Evolutionary conservation across 345 rosid genomes (phyloP), one percentile per base, ranked within the genome.

Genomic region (Lepidium aucheri): DNA sequence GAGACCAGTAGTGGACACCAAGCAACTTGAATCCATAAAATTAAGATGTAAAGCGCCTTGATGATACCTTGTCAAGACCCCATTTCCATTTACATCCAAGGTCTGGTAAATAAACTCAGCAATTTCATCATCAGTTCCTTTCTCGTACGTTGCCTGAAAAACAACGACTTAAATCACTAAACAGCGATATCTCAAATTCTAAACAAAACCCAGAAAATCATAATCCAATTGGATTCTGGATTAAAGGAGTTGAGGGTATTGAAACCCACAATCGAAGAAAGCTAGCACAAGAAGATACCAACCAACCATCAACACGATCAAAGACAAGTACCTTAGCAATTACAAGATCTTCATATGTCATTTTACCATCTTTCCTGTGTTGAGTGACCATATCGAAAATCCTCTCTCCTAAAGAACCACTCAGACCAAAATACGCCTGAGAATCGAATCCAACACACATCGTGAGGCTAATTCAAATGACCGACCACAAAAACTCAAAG

Each of bases 91-190:
- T 6, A 88, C 76, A 71, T 93, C 94, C 36, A 90, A 63, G 47
- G 87, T 76, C 77, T 81, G 85, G 78, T 79, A 85, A 34, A 90
- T 76, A 72, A 87, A 93, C 76, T 93, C 90, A 55, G 87, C 90
- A 76, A 88, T 90, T 17, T 93, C 96, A 77, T 84, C 84, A 70
- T 74, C 75, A 9, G 96, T 76, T 68, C 96, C 98, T 74, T 90
- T 90, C 81, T 85, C 94, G 50, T 88, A 93, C 56, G 80, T 72
- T 9, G 86, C 91, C 97, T 90, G 77, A 65, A 69, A 49, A 35
- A 33, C 34, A 9, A 41, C 56, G 34, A 49, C 16, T 41, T 16
- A 30, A 8, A 10, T 18, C 4, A 26, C 44, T 54, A 18, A 5
- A 65, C 71, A 55, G 3, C 8, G 41, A 61, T 7, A 34, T 40